These are phyloP conservation scores for Paraphaeosphaeria minitans DNA, from an alignment of 2,329 filamentous ascomycete species.

Conservation along the genomic window DNA sequence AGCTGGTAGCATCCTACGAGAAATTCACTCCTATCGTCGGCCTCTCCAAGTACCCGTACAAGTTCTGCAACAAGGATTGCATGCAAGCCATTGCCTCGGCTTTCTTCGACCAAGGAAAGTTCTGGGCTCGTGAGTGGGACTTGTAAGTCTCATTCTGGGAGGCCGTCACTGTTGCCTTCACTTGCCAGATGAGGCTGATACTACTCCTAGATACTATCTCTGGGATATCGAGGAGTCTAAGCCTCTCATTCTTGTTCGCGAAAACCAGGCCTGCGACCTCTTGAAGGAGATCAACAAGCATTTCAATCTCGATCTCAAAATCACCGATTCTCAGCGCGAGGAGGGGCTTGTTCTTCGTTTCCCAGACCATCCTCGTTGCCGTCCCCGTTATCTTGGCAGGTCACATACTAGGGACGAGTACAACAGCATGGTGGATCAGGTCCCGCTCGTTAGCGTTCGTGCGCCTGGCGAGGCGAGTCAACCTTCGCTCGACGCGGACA, in stretches of 20 bases:
- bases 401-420: constrained; percentile 55
- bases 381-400: constrained; percentile 70
- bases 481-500: constrained; percentile 40
- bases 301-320: constrained; percentile 59
- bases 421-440: constrained; percentile 42
- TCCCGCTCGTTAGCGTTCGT: constrained; percentile 22
- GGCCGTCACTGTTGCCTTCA: not conserved
- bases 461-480: constrained; percentile 25
- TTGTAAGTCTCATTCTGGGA: constrained; percentile 62
- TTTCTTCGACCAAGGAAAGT: constrained; percentile 63
- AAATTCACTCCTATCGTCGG: constrained; percentile 51
- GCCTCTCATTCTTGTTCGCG: constrained; percentile 70
- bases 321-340: constrained; percentile 61
- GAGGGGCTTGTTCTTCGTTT: constrained; percentile 68
- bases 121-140: constrained; percentile 71
- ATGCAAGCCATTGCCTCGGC: constrained; percentile 56
- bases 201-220: constrained; percentile 66
- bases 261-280: constrained; percentile 67
- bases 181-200: not conserved
- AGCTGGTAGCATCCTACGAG: constrained; percentile 39
- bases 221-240: constrained; percentile 53
- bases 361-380: constrained; percentile 62
- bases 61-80: constrained; percentile 59
- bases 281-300: constrained; percentile 66
- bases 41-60: constrained; percentile 63